Evolutionary conservation across 768 basidiomycete genomes (phyloP).

Genomic region (Pholiota microspora): DNA sequence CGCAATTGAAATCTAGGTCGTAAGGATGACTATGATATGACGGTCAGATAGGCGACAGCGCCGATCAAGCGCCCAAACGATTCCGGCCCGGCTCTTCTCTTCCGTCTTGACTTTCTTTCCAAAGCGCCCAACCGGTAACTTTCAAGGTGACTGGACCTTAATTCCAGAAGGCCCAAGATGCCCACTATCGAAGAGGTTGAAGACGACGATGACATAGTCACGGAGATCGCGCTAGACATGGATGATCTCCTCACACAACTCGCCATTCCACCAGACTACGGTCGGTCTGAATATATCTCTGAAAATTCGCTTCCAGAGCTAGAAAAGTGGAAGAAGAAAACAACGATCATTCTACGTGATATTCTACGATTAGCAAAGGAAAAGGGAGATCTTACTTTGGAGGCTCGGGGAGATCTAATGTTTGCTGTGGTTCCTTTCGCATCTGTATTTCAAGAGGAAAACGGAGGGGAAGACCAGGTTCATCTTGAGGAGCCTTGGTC

Average conservation of each 20-base stretch:
- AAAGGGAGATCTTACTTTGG: slow-evolving; percentile 4
- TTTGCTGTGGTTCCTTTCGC: slow-evolving; percentile 31
- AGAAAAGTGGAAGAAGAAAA: slow-evolving; percentile 46
- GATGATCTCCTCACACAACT: slow-evolving; percentile 24
- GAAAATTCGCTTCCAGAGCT: slow-evolving; percentile 40
- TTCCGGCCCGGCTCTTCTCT: too few relatives aligned
- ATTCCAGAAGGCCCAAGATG: neutral
- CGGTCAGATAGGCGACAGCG: too few relatives aligned
- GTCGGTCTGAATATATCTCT: slow-evolving; percentile 35
- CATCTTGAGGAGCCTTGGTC: neutral
- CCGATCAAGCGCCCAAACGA: too few relatives aligned
- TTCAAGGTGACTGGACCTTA: too few relatives aligned
- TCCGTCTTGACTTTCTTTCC: too few relatives aligned
- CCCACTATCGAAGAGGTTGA: slow-evolving; percentile 6
- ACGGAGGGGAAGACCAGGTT: slow-evolving; percentile 29
- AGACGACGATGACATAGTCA: neutral
- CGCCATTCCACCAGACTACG: slow-evolving; percentile 45
- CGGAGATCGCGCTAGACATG: neutral
- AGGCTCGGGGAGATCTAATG: slow-evolving; percentile 43
- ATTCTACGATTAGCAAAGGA: slow-evolving; percentile 14
- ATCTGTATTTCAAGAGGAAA: slow-evolving; percentile 31
- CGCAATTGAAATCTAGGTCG: too few relatives aligned
- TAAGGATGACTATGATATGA: too few relatives aligned
- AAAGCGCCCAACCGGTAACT: too few relatives aligned
- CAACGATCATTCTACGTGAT: slow-evolving; percentile 14